Conservation (phyloP, 129 eudicot species). For the Centrapalus pauciflorus region DNA sequence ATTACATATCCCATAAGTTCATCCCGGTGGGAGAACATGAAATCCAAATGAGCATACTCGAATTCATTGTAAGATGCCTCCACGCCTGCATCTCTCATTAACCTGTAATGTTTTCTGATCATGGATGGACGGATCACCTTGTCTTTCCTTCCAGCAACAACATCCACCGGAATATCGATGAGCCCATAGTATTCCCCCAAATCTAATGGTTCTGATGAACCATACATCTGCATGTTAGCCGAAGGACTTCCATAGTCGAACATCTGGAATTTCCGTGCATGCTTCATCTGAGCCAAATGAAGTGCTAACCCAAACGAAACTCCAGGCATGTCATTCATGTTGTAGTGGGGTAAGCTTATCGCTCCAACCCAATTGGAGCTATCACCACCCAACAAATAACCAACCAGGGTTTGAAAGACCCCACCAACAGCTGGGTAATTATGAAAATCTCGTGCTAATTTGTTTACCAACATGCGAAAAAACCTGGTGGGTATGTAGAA, state of each 20-base stretch:
- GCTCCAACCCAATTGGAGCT: constrained; percentile 97
- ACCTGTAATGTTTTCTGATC: constrained; percentile 70
- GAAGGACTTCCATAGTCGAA: constrained; percentile 71
- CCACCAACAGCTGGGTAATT: constrained; percentile 97
- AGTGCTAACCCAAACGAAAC: constrained; percentile 76
- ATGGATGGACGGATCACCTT: constrained; percentile 82
- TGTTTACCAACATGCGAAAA: constrained; percentile 88
- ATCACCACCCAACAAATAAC: constrained; percentile 86
- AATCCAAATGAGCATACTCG: constrained; percentile 91
- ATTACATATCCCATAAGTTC: constrained; percentile 87
- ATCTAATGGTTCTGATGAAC: constrained; percentile 77
- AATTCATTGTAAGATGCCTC: constrained; percentile 74
- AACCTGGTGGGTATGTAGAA: constrained; percentile 88
- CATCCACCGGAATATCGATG: constrained; percentile 85
- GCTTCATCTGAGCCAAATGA: constrained; percentile 85
- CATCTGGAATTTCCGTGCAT: constrained; percentile 51
- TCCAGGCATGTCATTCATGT: constrained; percentile 98
- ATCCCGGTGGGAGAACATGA: constrained; percentile 84
- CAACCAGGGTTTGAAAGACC: constrained; percentile 81
- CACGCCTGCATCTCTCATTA: constrained; percentile 67
- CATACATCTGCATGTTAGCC: constrained; percentile 66
- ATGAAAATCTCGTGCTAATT: constrained; percentile 92
- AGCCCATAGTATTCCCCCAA: constrained; percentile 72
- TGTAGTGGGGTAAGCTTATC: constrained; percentile 80
- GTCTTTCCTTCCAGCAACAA: constrained; percentile 84